A percentile compares a stretch with the other conserved stretches of the same genome.
phyloP scores from a whole-genome alignment of 164 flowering plant species.

The Vitis amurensis region DNA sequence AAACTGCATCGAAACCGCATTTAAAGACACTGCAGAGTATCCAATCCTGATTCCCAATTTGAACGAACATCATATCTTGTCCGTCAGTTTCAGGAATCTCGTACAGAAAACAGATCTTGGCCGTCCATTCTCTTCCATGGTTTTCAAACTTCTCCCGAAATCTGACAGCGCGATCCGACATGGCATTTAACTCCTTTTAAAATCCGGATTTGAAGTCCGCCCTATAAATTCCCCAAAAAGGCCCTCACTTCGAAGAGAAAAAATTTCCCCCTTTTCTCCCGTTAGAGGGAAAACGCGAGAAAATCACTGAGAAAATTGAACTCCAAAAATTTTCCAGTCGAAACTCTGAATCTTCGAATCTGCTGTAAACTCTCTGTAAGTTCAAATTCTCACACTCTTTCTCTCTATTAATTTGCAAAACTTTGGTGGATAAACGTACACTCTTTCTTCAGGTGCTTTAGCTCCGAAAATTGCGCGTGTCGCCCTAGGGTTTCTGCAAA shows the following conservation, averaged over 20 bases:
- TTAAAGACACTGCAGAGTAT: too few species aligned
- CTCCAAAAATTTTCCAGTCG: too few species aligned
- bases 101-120: background rate
- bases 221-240: background rate
- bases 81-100: background rate
- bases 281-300: too few species aligned
- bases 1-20: too few species aligned
- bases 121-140: conserved; percentile 9
- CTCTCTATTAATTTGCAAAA: too few species aligned
- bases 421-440: too few species aligned
- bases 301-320: background rate
- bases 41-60: background rate
- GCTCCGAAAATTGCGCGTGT: too few species aligned
- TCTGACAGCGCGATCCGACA: conserved; percentile 1
- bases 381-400: too few species aligned
- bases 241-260: background rate
- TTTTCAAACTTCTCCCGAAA: background rate
- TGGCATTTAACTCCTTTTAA: conserved; percentile 9
- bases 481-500: background rate
- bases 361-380: too few species aligned
- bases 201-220: conserved; percentile 18
- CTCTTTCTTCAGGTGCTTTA: too few species aligned
- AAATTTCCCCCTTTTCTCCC: too few species aligned
- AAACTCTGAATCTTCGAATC: too few species aligned
- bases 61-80: background rate